Evolutionary conservation across 257 asterid species (phyloP), one percentile per base, ranked within the genome.

Genomic region (Nicotiana tomentosiformis): DNA sequence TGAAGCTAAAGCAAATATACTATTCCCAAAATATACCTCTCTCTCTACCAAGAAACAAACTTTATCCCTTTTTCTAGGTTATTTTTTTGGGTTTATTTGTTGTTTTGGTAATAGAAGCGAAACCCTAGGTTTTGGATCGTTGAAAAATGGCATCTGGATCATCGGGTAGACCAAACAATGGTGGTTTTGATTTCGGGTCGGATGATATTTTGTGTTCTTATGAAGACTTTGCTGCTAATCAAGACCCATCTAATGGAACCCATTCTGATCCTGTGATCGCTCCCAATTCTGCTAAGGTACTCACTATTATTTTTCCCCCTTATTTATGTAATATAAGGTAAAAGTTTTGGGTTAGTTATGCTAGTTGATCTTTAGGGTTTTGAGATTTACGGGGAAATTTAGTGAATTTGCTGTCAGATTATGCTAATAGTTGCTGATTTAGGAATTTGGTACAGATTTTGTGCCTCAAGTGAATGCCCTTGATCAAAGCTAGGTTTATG

Each of bases 141-240:
- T 81, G 70, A 33, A 18, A 46, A 66, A 96, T 96, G 99, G 98
- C 96, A 55, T 94, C 98, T 66, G 94, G 98, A 78, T 88, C 97
- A 7, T 62, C 93, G 69, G 97, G 96, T 17, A 90, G 93, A 83
- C 84, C 86, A 29, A 87, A 78, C 79, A 65, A 17, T 66, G 84
- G 90, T 80, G 90, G 90, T 23, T 96, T 90, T 88, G 96, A 88
- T 85, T 93, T 96, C 77, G 99, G 72, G 3, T 84, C 97, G 4
- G 98, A 94, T 84, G 98, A 94, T 88, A 89, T 93, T 43, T 91
- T 96, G 56, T 94, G 94, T 87, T 90, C 98, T 0, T 91, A 93
- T 82, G 97, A 93, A 86, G 98, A 94, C 86, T 92, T 82, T 87
- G 94, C 81, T 51, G 84, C 88, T 83, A 95, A 66, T 66, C 84